Evolutionary conservation across 2,329 filamentous ascomycete species (phyloP).

Genomic region (Colletotrichum sp.): DNA sequence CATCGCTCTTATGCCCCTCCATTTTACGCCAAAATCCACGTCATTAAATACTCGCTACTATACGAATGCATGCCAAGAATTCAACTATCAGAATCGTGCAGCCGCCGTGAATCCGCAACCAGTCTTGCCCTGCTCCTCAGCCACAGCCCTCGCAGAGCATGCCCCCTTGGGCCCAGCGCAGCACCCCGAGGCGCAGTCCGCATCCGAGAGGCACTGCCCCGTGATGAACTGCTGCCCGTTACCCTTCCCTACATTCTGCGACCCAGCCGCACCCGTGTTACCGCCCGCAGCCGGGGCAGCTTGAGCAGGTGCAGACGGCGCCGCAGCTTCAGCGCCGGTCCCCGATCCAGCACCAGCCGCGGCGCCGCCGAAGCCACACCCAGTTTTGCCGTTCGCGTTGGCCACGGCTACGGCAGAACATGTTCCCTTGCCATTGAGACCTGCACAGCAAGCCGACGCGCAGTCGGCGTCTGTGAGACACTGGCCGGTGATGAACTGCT

Average conservation of each 20-base stretch:
- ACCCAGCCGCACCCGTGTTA: slow-evolving; percentile 3
- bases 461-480: slow-evolving; percentile 36
- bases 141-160: slow-evolving; percentile 13
- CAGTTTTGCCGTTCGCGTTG: slow-evolving; percentile 33
- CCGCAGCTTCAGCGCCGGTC: not conserved
- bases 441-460: slow-evolving; percentile 35
- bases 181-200: slow-evolving; percentile 35
- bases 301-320: not conserved
- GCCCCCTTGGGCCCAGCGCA: slow-evolving; percentile 27
- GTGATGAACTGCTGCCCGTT: slow-evolving; percentile 32
- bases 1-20: not conserved
- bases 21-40: not conserved
- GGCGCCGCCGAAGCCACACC: not conserved
- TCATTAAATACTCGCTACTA: not conserved
- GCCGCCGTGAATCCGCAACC: slow-evolving; percentile 1
- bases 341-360: not conserved
- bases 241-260: slow-evolving; percentile 28
- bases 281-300: not conserved
- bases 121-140: slow-evolving; percentile 4
- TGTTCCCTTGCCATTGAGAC: slow-evolving; percentile 35
- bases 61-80: not conserved
- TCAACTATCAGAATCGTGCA: not conserved
- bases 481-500: slow-evolving; percentile 38
- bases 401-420: slow-evolving; percentile 37
- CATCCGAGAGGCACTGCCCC: slow-evolving; percentile 26